Evolutionary conservation across 1,139 yeast genomes (phyloP), one percentile per base, ranked within the genome.

Genomic region (Trichomonascaceae sp.): DNA sequence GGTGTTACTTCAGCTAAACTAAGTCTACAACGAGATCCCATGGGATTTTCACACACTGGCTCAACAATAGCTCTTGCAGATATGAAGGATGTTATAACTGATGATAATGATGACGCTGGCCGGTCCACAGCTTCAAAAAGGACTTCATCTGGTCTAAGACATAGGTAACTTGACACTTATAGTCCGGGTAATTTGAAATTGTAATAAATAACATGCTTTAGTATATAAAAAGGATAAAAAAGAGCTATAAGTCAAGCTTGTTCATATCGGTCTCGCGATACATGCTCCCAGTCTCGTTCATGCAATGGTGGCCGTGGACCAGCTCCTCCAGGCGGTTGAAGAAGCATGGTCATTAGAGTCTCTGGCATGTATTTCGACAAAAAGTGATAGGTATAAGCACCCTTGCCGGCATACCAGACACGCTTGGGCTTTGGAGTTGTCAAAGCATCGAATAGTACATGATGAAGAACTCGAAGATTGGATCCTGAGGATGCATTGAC

Each of bases 401-500:
- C 75, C 19, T 63, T 55, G n/a, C 77, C 77, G 2, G 70, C 73
- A 53, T 71, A 64, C 55, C 64, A 66, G n/a, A 70, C 70, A 1
- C 74, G 61, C 6, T 60, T 57, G 3, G 74, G 74, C 15, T 53
- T 47, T 2, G 61, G 50, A 2, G 58, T 58, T 3, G 69, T 66
- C 43, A 73, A 60, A 1, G 68, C 66, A 47, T 71, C 75, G 52
- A 65, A 72, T 10, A 73, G 62, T 3, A 75, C 67, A 50, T 64
- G 63, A 53, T 70, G 67, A 15, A 73, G 64, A 6, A 58, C 62
- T 38, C 67, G 59, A 36, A 74, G 54, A 24, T 65, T 62, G 22
- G 73, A 63, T 1, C 75, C 75, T 13, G 63, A 59, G 2, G 60
- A 54, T 17, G 67, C 59, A 38, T 68, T 63, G n/a, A 66, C 59